Conservation (phyloP, 768 basidiomycete genomes). For the Trametes maxima region DNA sequence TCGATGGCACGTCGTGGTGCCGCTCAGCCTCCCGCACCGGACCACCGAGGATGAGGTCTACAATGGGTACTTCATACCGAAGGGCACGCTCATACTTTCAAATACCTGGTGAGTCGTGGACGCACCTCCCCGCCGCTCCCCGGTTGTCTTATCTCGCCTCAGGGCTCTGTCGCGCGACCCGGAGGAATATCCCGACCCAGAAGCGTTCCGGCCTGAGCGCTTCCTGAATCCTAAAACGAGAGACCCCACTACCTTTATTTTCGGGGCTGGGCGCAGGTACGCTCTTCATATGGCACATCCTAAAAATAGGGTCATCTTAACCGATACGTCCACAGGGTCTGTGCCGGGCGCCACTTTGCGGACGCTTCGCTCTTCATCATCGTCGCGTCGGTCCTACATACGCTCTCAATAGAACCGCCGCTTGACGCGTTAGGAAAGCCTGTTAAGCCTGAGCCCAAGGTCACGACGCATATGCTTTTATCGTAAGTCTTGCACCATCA, state of each 20-base stretch:
- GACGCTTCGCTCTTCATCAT: slow-evolving; percentile 19
- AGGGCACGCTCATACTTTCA: slow-evolving; percentile 28
- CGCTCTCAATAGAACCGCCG: slow-evolving; percentile 10
- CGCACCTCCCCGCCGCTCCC: not conserved
- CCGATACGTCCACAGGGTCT: slow-evolving; percentile 3
- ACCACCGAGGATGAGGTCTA: slow-evolving; percentile 26
- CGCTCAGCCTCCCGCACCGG: slow-evolving; percentile 29
- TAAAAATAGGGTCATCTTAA: not conserved
- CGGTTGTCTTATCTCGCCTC: not conserved
- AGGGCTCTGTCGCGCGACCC: slow-evolving; percentile 17
- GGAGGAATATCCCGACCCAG: slow-evolving; percentile 17
- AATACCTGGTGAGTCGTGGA: not conserved
- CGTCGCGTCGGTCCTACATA: slow-evolving; percentile 15
- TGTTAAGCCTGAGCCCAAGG: slow-evolving; percentile 3
- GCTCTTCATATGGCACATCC: too few relatives aligned
- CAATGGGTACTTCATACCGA: slow-evolving; percentile 32
- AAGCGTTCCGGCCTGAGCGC: slow-evolving; percentile 20
- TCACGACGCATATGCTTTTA: slow-evolving; percentile 10
- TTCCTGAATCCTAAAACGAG: not conserved
- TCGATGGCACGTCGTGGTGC: slow-evolving; percentile 27
- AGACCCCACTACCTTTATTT: slow-evolving; percentile 6
- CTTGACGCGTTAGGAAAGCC: not conserved
- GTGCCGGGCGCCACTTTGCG: slow-evolving; percentile 22
- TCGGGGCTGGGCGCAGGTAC: slow-evolving; percentile 21
- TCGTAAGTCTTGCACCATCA: slow-evolving; percentile 2